phyloP scores from a whole-genome alignment of 2,329 filamentous ascomycete species.

The Dactylonectria estremocensis region DNA sequence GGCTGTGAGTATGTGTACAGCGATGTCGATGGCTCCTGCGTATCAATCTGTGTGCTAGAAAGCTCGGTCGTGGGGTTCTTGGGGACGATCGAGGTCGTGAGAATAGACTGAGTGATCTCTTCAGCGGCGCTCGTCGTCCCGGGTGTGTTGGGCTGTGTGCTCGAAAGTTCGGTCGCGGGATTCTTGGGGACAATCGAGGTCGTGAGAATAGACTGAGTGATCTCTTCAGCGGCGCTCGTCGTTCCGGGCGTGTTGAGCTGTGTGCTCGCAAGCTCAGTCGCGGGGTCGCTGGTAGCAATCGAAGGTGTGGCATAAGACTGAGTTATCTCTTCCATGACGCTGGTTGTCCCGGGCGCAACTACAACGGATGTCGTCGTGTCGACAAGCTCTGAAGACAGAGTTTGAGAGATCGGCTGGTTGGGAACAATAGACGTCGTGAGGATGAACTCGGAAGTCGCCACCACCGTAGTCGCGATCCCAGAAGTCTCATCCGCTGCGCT shows the following conservation, averaged over 20 bases:
- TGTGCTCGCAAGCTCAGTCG: background rate
- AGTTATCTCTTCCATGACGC: too few relatives aligned
- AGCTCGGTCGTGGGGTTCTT: background rate
- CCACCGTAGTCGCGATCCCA: slow-evolving; percentile 24
- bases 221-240: background rate
- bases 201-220: slow-evolving; percentile 29
- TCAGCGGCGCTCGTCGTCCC: background rate
- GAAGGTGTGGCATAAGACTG: slow-evolving; percentile 4
- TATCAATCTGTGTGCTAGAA: slow-evolving; percentile 2
- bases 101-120: slow-evolving; percentile 13
- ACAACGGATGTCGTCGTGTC: slow-evolving; percentile 1
- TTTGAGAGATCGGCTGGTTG: background rate
- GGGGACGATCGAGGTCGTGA: slow-evolving; percentile 39
- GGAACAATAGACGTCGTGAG: slow-evolving; percentile 26
- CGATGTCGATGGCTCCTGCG: slow-evolving; percentile 5
- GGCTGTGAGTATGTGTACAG: background rate
- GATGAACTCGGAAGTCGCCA: slow-evolving; percentile 30
- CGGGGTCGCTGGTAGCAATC: slow-evolving; percentile 18
- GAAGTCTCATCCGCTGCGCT: slow-evolving; percentile 23
- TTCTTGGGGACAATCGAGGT: slow-evolving; percentile 35
- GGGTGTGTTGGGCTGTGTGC: background rate
- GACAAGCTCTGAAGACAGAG: background rate
- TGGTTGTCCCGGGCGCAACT: background rate
- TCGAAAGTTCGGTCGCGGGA: background rate
- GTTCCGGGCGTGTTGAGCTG: background rate